These are phyloP conservation scores for Trichoderma hamatum DNA, from an alignment of 2,329 filamentous ascomycete genomes.

Conservation along the genomic window DNA sequence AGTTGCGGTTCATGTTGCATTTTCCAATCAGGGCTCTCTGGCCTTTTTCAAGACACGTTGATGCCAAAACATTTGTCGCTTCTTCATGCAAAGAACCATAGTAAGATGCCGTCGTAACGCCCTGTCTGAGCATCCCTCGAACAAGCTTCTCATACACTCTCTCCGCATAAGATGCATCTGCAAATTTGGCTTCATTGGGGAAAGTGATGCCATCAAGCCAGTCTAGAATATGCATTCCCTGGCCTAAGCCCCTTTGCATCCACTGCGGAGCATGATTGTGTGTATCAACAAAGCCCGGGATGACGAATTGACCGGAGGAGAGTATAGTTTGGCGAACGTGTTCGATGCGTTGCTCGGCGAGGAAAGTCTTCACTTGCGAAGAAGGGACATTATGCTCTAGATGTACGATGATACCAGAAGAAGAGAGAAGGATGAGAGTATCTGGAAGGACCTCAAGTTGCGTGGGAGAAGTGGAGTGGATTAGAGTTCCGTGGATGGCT, in stretches of 20 bases:
- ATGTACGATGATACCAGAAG: conserved; percentile 33
- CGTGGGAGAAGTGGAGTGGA: conserved; percentile 44
- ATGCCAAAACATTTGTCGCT: conserved; percentile 60
- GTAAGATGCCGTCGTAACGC: conserved; percentile 64
- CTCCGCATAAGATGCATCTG: conserved; percentile 55
- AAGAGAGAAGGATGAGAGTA: conserved; percentile 40
- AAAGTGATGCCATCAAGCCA: conserved; percentile 69
- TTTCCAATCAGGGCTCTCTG: conserved; percentile 65
- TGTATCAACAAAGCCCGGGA: conserved; percentile 66
- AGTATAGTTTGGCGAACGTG: conserved; percentile 35
- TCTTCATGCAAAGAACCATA: conserved; percentile 60
- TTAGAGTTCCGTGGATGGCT: conserved; percentile 44
- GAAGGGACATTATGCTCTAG: conserved; percentile 31
- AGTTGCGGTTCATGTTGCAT: conserved; percentile 63
- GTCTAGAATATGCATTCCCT: conserved; percentile 59
- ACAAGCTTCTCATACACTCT: conserved; percentile 57
- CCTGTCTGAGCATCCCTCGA: conserved; percentile 61
- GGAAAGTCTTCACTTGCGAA: conserved; percentile 27
- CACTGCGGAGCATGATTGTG: conserved; percentile 69
- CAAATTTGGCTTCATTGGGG: conserved; percentile 64
- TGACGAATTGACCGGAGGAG: conserved; percentile 52
- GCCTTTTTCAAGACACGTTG: conserved; percentile 54
- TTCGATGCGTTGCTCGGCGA: conserved; percentile 26
- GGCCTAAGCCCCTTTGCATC: conserved; percentile 52
- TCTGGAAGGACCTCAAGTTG: conserved; percentile 45